Base-by-base conservation (phyloP, 805 yeast species). In the Scheffersomyces spartinae region DNA sequence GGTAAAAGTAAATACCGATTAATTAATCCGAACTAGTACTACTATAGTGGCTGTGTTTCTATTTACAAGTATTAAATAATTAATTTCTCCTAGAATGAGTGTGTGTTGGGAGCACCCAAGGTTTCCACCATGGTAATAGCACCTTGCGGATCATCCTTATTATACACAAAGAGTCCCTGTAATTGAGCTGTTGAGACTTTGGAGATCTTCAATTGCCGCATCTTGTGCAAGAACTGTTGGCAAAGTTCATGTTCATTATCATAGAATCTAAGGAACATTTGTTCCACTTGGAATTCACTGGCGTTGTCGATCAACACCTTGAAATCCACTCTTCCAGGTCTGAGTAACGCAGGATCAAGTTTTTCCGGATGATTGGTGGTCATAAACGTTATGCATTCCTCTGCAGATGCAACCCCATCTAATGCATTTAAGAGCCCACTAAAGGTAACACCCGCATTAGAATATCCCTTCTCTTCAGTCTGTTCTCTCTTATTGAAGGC, bases 331-430 rank as follows among this genome's bases (percentile, higher is more conserved):
- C 98, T 67, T 3, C 98, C 98, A 0, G 98, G 98, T 36, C 98
- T 67, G 47, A 91, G 56, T 22, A 91, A 65, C 0, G 98, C 98
- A 1, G 95, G 84, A 43, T 91, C 98, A 19, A 91, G 60, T 35
- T 72, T 72, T 35, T 91, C 97, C 0, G 96, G 95, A 45, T 91
- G 98, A 51, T 91, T 91, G 12, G 98, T 88, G 12, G 98, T 91
- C 98, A 91, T 91, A 52, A 91, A 91, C 0, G 96, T 88, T 17
- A 91, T 66, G 23, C 95, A 79, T 45, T 91, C 97, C 45, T 91
- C 98, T 2, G 96, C 94, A 15, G 95, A 82, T 3, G 97, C 91
- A 10, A 91, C 97, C 24, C 98, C 98, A 49, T 91, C 98, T 24
- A 91, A 61, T 0, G 98, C 95, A 47, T 91, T 91, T 32, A 91